Base-by-base conservation (phyloP, 768 basidiomycete genomes). In the Rhizopogon vesiculosus region DNA sequence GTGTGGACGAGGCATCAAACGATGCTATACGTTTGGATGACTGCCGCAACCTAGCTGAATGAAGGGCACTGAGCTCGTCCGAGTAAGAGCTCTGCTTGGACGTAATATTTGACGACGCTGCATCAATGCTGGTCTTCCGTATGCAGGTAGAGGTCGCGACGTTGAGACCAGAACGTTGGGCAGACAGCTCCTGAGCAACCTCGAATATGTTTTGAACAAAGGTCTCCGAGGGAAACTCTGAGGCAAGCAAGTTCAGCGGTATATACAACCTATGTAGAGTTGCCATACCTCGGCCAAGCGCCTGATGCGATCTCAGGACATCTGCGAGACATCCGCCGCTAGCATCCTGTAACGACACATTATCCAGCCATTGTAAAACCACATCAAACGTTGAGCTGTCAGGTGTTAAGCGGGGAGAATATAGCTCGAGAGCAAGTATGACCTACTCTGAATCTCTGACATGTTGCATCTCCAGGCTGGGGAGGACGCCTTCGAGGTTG, bases 161-260 rank as follows among this genome's bases (percentile, higher is more conserved):
- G 33, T 59, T 33, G 8, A 59, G 45, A 10, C 56, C 45, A n/a
- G 62, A 46, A 12, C 50, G 7, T 19, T 59, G 58, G 45, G 68
- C 66, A 10, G 64, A 59, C 18, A 74, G 66, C 18, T 67, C 67
- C 58, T 72, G 69, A 9, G 68, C 71, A 28, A 83, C 68, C 31
- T 72, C 70, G 56, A 76, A 75, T 4, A 83, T 63, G 42, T 81
- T 78, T 28, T 79, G 76, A 18, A 83, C 60, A 59, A 84, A 83
- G 16, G 74, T 72, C 38, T 69, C 66, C 7, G 76, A 69, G 3
- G 69, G 71, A 54, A 70, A 70, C 33, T 72, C 69, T 70, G 52
- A 16, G 61, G 42, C 31, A 33, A 57, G 19, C 38, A 18, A 45
- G 44, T 59, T 49, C 42, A 59, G 54, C 10, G 25, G 19, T 15